These are phyloP conservation scores for Starmera caribaea DNA, from an alignment of 805 yeast genomes.

Conservation along the genomic window DNA sequence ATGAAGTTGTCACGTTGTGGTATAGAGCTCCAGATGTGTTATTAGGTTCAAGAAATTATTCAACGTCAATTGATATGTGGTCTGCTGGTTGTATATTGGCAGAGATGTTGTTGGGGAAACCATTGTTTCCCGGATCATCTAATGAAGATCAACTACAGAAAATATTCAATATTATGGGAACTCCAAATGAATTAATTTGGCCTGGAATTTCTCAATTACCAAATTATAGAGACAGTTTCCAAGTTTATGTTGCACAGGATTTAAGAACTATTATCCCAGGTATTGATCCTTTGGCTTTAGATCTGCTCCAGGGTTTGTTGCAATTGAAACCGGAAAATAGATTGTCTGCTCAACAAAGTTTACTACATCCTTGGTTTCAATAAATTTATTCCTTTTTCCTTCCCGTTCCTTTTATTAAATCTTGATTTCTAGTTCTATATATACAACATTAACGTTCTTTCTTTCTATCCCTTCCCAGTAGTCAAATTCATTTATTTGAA, in stretches of 20 bases:
- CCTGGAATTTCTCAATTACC: conserved; percentile 91
- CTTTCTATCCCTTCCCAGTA: too few relatives aligned
- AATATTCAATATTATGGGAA: conserved; percentile 90
- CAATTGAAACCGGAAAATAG: conserved; percentile 92
- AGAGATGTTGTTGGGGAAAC: conserved; percentile 97
- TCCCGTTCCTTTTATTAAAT: too few relatives aligned
- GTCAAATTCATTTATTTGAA: too few relatives aligned
- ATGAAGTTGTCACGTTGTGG: conserved; percentile 97
- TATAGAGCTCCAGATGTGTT: conserved; percentile 96
- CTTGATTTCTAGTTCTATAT: too few relatives aligned
- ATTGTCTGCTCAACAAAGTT: conserved; percentile 88
- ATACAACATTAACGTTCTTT: too few relatives aligned
- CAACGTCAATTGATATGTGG: conserved; percentile 98
- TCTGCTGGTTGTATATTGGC: conserved; percentile 97
- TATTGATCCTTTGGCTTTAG: conserved; percentile 76
- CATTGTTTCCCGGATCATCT: conserved; percentile 91
- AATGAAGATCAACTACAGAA: conserved; percentile 92
- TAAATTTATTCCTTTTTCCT: too few relatives aligned
- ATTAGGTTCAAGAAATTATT: conserved; percentile 88
- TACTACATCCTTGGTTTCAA: conserved; percentile 79
- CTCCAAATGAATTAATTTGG: conserved; percentile 95
- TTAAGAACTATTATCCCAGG: conserved; percentile 66
- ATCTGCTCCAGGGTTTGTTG: conserved; percentile 65
- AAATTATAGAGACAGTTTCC: conserved; percentile 78
- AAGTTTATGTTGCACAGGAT: conserved; percentile 83